Base-by-base conservation (phyloP, 1,284 basidiomycete species). In the Melampsora larici-populina region DNA sequence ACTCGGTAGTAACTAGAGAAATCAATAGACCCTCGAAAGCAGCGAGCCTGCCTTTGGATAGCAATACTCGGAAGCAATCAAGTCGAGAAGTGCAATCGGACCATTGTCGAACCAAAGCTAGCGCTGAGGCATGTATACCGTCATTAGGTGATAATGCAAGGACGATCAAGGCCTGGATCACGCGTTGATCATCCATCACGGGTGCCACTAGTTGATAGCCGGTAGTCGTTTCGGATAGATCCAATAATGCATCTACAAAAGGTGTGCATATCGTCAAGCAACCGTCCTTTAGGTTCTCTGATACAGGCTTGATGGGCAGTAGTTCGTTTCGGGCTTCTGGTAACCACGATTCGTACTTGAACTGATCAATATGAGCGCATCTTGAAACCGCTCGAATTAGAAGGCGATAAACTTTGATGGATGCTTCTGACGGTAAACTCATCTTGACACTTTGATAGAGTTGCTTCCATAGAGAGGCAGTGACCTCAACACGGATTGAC, bases 21-120 rank as follows among this genome's bases (percentile, higher is more conserved):
- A 86, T 84, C 71, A 87, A 86, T 33, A 96, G 85, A 5, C 91
- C 93, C 21, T 89, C 86, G 62, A 97, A 86, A 0, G 91, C 87
- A 17, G 87, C 86, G 51, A 87, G 86, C 0, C 92, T 89, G 78
- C 88, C 86, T 66, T 89, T 87, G 79, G 87, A 86, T 3, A 97
- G 85, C 29, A 97, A 85, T 6, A 88, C 89, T 13, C 91, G 89
- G 82, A 96, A 90, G 83, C 92, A 94, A 79, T 96, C 94, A 36
- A 88, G 86, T 66, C 95, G 91, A 48, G 89, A 90, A 81, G 94
- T 92, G 29, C 66, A 74, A 76, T 78, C 78, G 15, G 78, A 63
- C 71, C 71, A 78, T 29, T 74, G 71, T 36, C 78, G 78, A 24
- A 74, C 64, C 51, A 78, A 46, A 26, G 71, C 62, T 33, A 78